A percentile compares a stretch with the other conserved stretches of the same genome.
Evolutionary conservation across 306 rosid genomes (phyloP).

Genomic region (Vigna hirtella): DNA sequence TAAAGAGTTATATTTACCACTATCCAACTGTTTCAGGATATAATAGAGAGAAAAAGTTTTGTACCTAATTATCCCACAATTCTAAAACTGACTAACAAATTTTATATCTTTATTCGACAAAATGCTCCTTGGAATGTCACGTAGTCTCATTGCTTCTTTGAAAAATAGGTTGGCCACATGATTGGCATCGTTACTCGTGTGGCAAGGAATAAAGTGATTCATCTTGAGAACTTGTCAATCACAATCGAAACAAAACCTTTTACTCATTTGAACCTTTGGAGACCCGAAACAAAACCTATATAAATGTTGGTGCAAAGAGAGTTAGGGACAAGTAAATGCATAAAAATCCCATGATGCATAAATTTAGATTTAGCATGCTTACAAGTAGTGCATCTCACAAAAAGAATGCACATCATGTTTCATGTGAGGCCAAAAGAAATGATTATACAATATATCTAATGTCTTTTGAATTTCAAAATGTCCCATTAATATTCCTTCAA

Average conservation of each 20-base stretch:
- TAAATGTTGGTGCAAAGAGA: neutral
- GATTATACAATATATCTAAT: neutral
- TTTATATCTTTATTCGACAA: no score
- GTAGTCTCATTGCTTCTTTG: no score
- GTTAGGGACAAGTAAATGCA: neutral
- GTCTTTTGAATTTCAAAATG: neutral
- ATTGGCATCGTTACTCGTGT: no score
- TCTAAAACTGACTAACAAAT: neutral
- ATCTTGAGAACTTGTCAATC: no score
- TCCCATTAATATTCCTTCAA: neutral
- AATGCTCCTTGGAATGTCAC: no score
- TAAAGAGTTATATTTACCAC: neutral
- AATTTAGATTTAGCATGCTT: neutral
- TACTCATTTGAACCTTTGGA: neutral
- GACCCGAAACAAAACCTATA: neutral
- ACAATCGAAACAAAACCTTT: no score
- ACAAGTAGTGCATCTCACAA: neutral
- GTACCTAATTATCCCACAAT: no score
- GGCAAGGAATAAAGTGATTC: neutral
- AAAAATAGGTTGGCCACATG: no score
- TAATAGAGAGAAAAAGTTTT: no score
- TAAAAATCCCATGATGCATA: neutral
- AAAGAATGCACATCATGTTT: neutral
- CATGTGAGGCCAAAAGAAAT: neutral
- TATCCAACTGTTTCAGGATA: neutral